Conservation (phyloP, 352 stramenopile species). For the Phytophthora multivora region DNA sequence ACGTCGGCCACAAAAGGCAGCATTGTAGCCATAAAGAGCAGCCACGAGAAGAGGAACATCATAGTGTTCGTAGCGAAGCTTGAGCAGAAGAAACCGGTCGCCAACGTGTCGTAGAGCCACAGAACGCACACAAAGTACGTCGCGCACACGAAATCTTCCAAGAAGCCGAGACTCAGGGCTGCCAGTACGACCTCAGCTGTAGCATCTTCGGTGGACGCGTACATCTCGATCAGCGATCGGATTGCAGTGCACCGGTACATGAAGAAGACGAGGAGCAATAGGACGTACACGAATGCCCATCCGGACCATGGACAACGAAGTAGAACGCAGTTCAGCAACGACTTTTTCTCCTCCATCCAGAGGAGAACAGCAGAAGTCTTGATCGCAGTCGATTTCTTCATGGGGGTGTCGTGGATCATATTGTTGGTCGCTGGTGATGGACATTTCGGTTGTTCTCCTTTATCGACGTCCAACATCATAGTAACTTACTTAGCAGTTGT, state of each 20-base stretch:
- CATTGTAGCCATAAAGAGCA: constrained; percentile 6
- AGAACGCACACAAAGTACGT: constrained; percentile 10
- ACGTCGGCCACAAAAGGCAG: constrained; percentile 32
- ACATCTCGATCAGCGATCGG: constrained; percentile 30
- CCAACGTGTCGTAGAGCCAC: neutral
- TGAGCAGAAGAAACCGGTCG: neutral
- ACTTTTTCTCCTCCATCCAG: no score
- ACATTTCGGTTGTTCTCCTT: no score
- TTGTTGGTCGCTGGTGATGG: no score
- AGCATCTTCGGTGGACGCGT: constrained; percentile 23
- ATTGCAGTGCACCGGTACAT: constrained; percentile 27
- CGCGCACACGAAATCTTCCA: constrained; percentile 48
- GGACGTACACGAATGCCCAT: constrained; percentile 37
- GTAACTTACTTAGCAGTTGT: no score
- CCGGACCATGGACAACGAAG: constrained; percentile 27
- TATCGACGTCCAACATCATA: no score
- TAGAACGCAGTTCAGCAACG: no score
- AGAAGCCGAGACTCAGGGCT: constrained; percentile 35
- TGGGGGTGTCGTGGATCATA: no score
- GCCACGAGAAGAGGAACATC: neutral
- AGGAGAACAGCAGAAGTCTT: no score
- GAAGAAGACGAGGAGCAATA: constrained; percentile 33
- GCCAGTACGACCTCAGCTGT: constrained; percentile 16
- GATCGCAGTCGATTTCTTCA: no score
- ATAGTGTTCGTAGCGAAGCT: neutral